Base-by-base conservation (phyloP, 345 rosid genomes). In the Raphanus raphanistrum region DNA sequence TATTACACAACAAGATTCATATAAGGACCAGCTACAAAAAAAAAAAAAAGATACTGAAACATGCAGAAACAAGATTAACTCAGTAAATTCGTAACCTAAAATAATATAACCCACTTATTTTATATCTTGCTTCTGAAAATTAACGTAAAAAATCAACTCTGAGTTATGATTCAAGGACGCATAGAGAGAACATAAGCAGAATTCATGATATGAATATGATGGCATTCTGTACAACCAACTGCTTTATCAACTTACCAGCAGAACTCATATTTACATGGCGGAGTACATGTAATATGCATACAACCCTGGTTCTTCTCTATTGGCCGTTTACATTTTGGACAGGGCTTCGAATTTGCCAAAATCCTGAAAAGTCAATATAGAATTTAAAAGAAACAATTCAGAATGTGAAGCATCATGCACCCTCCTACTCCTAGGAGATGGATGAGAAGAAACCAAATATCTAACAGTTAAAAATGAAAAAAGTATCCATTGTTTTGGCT, bases 281-380 rank as follows among this genome's bases (percentile, higher is more conserved):
- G 96, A 8, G 89, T 90, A 85, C 97, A 91, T 27, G 94, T 89
- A 79, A 92, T 89, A 77, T 92, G 97, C 96, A 90, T 92, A 83
- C 97, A 92, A 27, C 95, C 92, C 76, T 90, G 95, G 79, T 90
- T 88, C 76, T 90, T 90, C 82, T 88, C 95, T 76, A 90, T 90
- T 6, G 95, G 95, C 41, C 92, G 84, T 81, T 88, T 90, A 84
- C 95, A 88, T 79, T 82, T 88, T 32, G 95, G 95, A 81, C 95
- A 88, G 62, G 95, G 92, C 83, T 90, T 90, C 41, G 95, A 88
- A 78, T 90, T 90, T 36, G 95, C 95, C 63, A 90, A 77, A 73
- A 88, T 90, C 92, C 92, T 88, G 88, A 63, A 70, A 28, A 63
- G 45, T 59, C 16, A 76, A 68, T 25, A 68, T 50, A 8, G 54